phyloP scores from a whole-genome alignment of 164 flowering plant species.

The Sedum album region DNA sequence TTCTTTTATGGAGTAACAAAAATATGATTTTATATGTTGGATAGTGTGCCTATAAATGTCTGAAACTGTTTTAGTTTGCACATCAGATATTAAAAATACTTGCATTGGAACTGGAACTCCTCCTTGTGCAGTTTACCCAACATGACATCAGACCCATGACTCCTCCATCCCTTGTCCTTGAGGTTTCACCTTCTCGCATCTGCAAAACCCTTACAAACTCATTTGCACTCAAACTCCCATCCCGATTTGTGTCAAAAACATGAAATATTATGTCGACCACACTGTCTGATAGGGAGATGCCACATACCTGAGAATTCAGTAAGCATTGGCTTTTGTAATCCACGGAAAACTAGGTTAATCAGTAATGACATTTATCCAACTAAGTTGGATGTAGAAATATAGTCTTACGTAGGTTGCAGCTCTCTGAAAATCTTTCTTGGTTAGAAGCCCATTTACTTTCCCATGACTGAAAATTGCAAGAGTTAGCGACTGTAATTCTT shows the following conservation, averaged over 20 bases:
- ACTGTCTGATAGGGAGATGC: conserved; percentile 40
- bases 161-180: conserved; percentile 32
- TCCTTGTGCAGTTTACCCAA: conserved; percentile 44
- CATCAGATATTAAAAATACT: conserved; percentile 11
- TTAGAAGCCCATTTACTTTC: conserved; percentile 56
- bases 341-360: not conserved
- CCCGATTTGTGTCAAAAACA: conserved; percentile 59
- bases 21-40: no score
- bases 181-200: conserved; percentile 35
- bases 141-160: conserved; percentile 42
- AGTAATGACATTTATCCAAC: not conserved
- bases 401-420: conserved; percentile 63
- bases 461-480: conserved; percentile 72
- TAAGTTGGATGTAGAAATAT: not conserved
- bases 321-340: not conserved
- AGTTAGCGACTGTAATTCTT: conserved; percentile 45
- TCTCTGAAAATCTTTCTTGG: conserved; percentile 65
- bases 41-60: not conserved
- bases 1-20: no score
- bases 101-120: conserved; percentile 21
- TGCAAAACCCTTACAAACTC: conserved; percentile 75
- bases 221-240: conserved; percentile 62
- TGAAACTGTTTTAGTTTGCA: not conserved
- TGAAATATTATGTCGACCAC: conserved; percentile 69
- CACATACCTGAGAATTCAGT: conserved; percentile 53